Evolutionary conservation across 768 basidiomycete genomes (phyloP).

Genomic region (Xerocomus potaroensis): DNA sequence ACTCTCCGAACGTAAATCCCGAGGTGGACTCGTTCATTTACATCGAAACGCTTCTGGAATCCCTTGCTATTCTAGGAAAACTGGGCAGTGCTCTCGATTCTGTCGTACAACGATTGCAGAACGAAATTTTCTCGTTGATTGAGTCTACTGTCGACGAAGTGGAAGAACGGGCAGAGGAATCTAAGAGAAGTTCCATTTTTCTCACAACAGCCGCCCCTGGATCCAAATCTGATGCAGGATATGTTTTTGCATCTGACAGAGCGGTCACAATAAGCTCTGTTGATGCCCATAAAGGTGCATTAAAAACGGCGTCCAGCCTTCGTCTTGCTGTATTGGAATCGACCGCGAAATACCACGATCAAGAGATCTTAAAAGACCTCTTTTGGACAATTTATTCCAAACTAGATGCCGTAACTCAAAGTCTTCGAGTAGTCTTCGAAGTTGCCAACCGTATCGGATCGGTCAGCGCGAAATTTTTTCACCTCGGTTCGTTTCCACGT

Average conservation of each 20-base stretch:
- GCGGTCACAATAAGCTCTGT: slow-evolving; percentile 17
- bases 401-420: slow-evolving; percentile 88
- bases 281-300: slow-evolving; percentile 23
- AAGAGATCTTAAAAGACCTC: slow-evolving; percentile 83
- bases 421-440: slow-evolving; percentile 85
- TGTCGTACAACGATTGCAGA: slow-evolving; percentile 74
- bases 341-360: slow-evolving; percentile 66
- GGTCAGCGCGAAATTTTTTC: slow-evolving; percentile 45
- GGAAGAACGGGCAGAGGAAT: slow-evolving; percentile 82
- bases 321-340: slow-evolving; percentile 73
- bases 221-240: slow-evolving; percentile 47
- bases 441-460: slow-evolving; percentile 87
- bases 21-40: slow-evolving; percentile 93
- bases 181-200: slow-evolving; percentile 45
- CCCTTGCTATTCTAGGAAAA: slow-evolving; percentile 87
- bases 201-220: slow-evolving; percentile 34
- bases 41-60: slow-evolving; percentile 88
- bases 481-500: background rate
- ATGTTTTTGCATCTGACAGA: slow-evolving; percentile 39
- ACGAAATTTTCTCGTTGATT: slow-evolving; percentile 80
- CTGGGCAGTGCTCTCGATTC: slow-evolving; percentile 80
- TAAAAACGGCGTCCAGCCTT: slow-evolving; percentile 49
- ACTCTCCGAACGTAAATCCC: slow-evolving; percentile 52
- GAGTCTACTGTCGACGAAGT: slow-evolving; percentile 89
- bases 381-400: slow-evolving; percentile 99